Evolutionary conservation across 2,329 filamentous ascomycete genomes (phyloP).

Genomic region (Penicillium sp.): DNA sequence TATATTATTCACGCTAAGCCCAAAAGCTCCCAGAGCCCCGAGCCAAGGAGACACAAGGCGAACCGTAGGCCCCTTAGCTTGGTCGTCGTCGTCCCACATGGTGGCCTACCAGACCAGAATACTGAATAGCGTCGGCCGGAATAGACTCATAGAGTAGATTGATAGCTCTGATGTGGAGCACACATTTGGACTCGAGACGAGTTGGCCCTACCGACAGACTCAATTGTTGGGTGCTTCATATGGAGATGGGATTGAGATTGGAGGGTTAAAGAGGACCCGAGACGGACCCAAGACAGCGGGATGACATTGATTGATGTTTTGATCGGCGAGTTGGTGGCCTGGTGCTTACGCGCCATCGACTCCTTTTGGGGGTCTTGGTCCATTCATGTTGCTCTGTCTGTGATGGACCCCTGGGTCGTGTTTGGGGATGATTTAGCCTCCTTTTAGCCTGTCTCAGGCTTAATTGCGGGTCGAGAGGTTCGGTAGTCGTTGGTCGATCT

Average conservation of each 20-base stretch:
- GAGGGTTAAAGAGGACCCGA: constrained; percentile 16
- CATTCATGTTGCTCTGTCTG: not conserved
- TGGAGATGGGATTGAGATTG: constrained; percentile 16
- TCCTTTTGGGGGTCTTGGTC: not conserved
- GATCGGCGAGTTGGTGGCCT: constrained; percentile 15
- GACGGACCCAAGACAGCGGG: not conserved
- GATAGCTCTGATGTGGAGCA: not conserved
- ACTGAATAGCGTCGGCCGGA: not conserved
- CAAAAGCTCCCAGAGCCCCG: not conserved
- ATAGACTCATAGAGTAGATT: not conserved
- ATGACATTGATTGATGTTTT: constrained; percentile 17
- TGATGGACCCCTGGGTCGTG: not conserved
- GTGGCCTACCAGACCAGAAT: not conserved
- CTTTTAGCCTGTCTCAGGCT: constrained; percentile 1
- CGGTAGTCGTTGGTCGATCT: not conserved
- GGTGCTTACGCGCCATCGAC: constrained; percentile 7
- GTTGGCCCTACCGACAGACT: not conserved
- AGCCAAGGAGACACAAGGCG: constrained; percentile 1
- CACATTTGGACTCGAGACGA: not conserved
- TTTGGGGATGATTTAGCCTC: constrained; percentile 1
- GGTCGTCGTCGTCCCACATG: not conserved
- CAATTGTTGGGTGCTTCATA: constrained; percentile 14
- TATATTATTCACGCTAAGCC: constrained; percentile 8
- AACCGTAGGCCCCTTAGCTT: constrained; percentile 9
- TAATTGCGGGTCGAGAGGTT: not conserved